Conservation (phyloP, 2,329 filamentous ascomycete species). For the Fusarium buharicum region DNA sequence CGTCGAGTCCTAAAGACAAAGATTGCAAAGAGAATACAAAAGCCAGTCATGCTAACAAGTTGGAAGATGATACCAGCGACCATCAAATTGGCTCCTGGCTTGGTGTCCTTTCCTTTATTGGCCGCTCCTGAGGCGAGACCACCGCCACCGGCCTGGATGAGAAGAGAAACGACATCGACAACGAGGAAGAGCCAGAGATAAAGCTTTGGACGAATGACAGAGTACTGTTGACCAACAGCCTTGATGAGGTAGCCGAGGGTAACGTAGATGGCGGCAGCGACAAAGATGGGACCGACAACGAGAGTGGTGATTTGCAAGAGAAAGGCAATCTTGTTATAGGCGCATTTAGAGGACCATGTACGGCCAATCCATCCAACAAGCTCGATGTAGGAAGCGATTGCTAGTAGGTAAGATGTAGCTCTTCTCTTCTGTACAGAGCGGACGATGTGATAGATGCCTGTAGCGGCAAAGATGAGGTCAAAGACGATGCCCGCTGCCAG, state of each 20-base stretch:
- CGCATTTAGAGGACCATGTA: conserved; percentile 60
- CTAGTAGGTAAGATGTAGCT: conserved; percentile 32
- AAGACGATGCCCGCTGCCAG: conserved; percentile 37
- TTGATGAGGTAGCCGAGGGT: conserved; percentile 60
- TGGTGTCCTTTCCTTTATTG: conserved; percentile 51
- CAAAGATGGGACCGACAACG: conserved; percentile 59
- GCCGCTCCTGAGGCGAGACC: conserved; percentile 54
- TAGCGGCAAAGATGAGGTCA: conserved; percentile 25
- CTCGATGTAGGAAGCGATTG: conserved; percentile 47
- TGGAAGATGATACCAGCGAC: conserved; percentile 63
- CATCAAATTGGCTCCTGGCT: conserved; percentile 59
- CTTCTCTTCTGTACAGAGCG: conserved; percentile 36
- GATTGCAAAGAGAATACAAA: conserved; percentile 52
- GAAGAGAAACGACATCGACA: conserved; percentile 42
- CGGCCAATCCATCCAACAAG: conserved; percentile 60
- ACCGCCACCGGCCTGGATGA: conserved; percentile 58
- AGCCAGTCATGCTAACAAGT: conserved; percentile 59
- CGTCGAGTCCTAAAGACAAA: conserved; percentile 53
- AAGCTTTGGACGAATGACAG: conserved; percentile 53
- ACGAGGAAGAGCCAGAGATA: conserved; percentile 62
- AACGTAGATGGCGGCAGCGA: conserved; percentile 62
- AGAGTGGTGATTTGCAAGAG: conserved; percentile 61
- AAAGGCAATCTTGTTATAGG: conserved; percentile 60
- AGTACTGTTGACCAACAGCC: conserved; percentile 55
- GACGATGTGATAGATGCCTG: conserved; percentile 32